Percentiles rank a stretch among this genome's conserved stretches.
Evolutionary conservation across 2,329 filamentous ascomycete species (phyloP).

Genomic region (Bipolaris bicolor): DNA sequence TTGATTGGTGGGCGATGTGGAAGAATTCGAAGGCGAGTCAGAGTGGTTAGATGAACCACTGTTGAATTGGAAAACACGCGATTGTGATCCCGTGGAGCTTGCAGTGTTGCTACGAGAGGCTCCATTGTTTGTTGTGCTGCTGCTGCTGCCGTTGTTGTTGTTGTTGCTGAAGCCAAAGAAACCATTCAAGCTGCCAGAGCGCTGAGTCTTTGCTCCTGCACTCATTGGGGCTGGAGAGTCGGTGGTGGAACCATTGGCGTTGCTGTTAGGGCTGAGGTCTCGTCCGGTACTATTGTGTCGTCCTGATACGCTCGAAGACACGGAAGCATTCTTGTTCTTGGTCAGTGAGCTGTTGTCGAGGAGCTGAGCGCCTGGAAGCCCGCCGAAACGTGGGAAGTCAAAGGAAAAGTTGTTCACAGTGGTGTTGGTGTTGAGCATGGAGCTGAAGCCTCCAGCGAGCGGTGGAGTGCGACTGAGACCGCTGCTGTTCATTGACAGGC

Average conservation of each 20-base stretch:
- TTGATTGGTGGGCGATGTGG: constrained; percentile 56
- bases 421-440: constrained; percentile 60
- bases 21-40: constrained; percentile 59
- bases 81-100: constrained; percentile 50
- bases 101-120: constrained; percentile 48
- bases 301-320: constrained; percentile 29
- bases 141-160: constrained; percentile 25
- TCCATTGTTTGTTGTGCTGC: constrained; percentile 15
- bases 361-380: constrained; percentile 64
- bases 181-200: constrained; percentile 41
- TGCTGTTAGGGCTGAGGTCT: constrained; percentile 48
- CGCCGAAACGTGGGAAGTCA: constrained; percentile 93
- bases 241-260: constrained; percentile 30
- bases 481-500: constrained; percentile 67
- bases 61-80: constrained; percentile 59
- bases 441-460: constrained; percentile 52
- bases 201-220: constrained; percentile 47
- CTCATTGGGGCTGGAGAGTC: constrained; percentile 35
- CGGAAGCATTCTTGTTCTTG: constrained; percentile 37
- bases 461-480: constrained; percentile 58
- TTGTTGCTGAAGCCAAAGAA: constrained; percentile 34
- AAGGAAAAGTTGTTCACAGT: constrained; percentile 88
- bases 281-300: constrained; percentile 44
- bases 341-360: constrained; percentile 56
- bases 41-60: constrained; percentile 55